Percentiles rank a stretch among this genome's conserved stretches.
Conservation (phyloP, 1,284 basidiomycete species). For the Trametes polyzona region DNA sequence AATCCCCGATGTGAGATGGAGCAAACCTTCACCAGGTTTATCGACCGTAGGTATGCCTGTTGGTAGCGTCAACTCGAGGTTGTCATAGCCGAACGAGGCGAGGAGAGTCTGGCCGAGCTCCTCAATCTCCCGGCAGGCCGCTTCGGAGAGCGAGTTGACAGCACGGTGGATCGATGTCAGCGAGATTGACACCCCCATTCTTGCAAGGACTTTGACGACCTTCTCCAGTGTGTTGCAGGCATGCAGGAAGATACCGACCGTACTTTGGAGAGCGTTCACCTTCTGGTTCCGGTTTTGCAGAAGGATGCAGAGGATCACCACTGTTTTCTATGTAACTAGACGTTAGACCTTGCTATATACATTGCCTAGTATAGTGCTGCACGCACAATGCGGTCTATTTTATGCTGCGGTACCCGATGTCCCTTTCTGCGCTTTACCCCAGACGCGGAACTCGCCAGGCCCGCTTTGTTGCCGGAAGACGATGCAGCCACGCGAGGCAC, state of each 20-base stretch:
- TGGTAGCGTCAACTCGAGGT: slow-evolving; percentile 37
- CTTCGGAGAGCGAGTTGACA: slow-evolving; percentile 25
- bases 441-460: too few relatives aligned
- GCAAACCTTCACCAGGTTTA: slow-evolving; percentile 17
- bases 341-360: neutral
- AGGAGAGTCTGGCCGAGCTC: slow-evolving; percentile 28
- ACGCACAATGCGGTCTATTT: neutral
- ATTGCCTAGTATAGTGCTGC: neutral
- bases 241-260: slow-evolving; percentile 19
- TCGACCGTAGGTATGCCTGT: slow-evolving; percentile 30
- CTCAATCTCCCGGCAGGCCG: slow-evolving; percentile 14
- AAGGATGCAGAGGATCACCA: slow-evolving; percentile 12
- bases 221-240: slow-evolving; percentile 16
- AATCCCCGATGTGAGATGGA: slow-evolving; percentile 35
- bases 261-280: slow-evolving; percentile 14
- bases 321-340: neutral
- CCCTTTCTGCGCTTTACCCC: neutral
- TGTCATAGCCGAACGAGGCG: slow-evolving; percentile 30
- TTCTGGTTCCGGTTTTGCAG: slow-evolving; percentile 13
- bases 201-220: slow-evolving; percentile 15
- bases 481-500: too few relatives aligned
- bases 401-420: neutral
- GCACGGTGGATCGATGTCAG: slow-evolving; percentile 15
- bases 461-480: too few relatives aligned
- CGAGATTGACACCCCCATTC: slow-evolving; percentile 12